Conservation (phyloP, 768 basidiomycete species). For the Rhizopogon roseolus region DNA sequence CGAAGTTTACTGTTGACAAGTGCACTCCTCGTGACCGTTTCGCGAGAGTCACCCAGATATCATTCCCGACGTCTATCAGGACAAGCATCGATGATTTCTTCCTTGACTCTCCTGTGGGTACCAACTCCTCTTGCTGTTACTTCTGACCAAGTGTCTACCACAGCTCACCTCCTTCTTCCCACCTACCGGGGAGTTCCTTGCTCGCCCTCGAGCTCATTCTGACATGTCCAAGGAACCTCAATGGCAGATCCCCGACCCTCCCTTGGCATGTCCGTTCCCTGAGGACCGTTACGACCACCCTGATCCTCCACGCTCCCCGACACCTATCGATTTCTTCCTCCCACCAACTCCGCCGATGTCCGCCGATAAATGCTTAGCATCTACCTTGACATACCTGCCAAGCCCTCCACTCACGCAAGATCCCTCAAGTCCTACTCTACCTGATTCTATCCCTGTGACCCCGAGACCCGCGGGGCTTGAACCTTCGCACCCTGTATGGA, state of each 20-base stretch:
- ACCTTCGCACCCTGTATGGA: background rate
- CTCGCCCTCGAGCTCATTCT: slow-evolving; percentile 11
- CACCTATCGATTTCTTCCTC: background rate
- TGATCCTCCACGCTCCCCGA: background rate
- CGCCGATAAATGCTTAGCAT: background rate
- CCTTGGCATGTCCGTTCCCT: background rate
- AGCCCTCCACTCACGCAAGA: background rate
- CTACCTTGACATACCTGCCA: background rate
- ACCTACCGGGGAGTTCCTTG: slow-evolving; percentile 8
- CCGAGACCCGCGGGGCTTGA: background rate
- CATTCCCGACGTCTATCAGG: slow-evolving; percentile 29
- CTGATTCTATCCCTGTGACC: background rate
- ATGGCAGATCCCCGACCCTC: background rate
- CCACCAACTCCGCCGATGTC: background rate
- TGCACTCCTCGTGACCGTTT: slow-evolving; percentile 24
- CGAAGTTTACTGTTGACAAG: slow-evolving; percentile 26
- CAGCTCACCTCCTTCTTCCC: slow-evolving; percentile 21
- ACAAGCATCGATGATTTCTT: slow-evolving; percentile 27
- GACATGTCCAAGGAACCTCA: background rate
- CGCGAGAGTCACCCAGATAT: slow-evolving; percentile 18
- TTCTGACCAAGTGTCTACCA: slow-evolving; percentile 2
- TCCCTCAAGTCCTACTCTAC: background rate
- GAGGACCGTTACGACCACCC: background rate
- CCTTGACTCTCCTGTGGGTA: slow-evolving; percentile 23
- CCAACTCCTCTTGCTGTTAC: background rate